phyloP scores from a whole-genome alignment of 2,329 filamentous ascomycete species.

The Botrytis cinerea region DNA sequence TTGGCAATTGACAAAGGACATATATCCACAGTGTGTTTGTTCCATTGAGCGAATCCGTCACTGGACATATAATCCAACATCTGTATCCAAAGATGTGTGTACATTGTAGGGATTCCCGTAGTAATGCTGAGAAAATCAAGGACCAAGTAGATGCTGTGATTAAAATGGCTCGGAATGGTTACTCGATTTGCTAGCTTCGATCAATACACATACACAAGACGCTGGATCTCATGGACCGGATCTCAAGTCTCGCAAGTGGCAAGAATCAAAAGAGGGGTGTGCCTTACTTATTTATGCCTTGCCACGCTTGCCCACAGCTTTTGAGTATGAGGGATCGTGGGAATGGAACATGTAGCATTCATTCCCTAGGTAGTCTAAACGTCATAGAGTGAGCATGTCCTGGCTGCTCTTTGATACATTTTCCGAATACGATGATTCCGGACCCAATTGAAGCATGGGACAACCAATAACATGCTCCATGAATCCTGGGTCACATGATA shows the following conservation, averaged over 20 bases:
- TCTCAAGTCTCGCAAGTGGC: slow-evolving; percentile 8
- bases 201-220: neutral
- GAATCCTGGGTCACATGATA: neutral
- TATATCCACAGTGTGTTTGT: neutral
- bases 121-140: neutral
- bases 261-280: neutral
- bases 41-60: neutral
- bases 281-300: neutral
- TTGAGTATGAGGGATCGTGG: neutral
- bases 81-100: neutral
- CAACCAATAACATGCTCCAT: neutral
- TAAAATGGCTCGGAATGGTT: neutral
- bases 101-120: neutral
- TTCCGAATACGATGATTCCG: slow-evolving; percentile 13
- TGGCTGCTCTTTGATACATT: neutral
- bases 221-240: neutral
- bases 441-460: neutral
- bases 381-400: neutral
- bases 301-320: too few relatives aligned
- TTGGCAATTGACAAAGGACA: neutral
- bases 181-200: slow-evolving; percentile 1
- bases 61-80: neutral
- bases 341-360: neutral
- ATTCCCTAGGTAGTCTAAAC: slow-evolving; percentile 5
- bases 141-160: neutral